phyloP scores from a whole-genome alignment of 805 yeast species.

The Vanderwaltozyma yarrowii region DNA sequence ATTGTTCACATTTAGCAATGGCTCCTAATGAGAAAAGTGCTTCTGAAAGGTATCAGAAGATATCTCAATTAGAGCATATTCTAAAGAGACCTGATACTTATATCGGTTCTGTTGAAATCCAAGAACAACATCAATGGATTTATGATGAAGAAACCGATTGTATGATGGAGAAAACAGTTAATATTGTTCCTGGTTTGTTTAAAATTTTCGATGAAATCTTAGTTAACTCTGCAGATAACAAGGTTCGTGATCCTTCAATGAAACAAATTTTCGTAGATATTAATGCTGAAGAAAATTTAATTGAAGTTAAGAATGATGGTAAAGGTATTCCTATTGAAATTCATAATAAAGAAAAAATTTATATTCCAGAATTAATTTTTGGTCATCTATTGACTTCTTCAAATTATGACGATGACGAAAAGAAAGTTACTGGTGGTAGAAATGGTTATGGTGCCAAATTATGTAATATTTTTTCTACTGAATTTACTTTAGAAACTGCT shows the following conservation, averaged over 20 bases:
- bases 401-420: constrained; percentile 89
- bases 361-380: constrained; percentile 91
- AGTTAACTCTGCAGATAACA: constrained; percentile 98
- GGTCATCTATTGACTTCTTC: constrained; percentile 92
- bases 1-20: constrained; percentile 1
- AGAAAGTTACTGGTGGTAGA: constrained; percentile 97
- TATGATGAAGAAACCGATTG: constrained; percentile 53
- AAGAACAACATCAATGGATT: constrained; percentile 77
- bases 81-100: constrained; percentile 96
- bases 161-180: constrained; percentile 52
- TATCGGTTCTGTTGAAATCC: constrained; percentile 85
- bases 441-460: constrained; percentile 97
- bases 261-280: constrained; percentile 74
- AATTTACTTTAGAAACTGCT: constrained; percentile 81
- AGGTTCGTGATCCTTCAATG: constrained; percentile 90
- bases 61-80: constrained; percentile 92
- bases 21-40: constrained; percentile 31
- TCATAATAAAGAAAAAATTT: constrained; percentile 83
- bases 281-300: constrained; percentile 60
- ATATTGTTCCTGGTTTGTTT: constrained; percentile 89
- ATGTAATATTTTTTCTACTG: constrained; percentile 90
- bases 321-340: constrained; percentile 91
- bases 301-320: constrained; percentile 86
- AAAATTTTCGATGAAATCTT: constrained; percentile 95
- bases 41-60: constrained; percentile 78